Percentiles rank a stretch among this genome's conserved stretches.
These are phyloP conservation scores for Podila clonocystis DNA, from an alignment of 192 early-diverging fungal species.

Conservation along the genomic window DNA sequence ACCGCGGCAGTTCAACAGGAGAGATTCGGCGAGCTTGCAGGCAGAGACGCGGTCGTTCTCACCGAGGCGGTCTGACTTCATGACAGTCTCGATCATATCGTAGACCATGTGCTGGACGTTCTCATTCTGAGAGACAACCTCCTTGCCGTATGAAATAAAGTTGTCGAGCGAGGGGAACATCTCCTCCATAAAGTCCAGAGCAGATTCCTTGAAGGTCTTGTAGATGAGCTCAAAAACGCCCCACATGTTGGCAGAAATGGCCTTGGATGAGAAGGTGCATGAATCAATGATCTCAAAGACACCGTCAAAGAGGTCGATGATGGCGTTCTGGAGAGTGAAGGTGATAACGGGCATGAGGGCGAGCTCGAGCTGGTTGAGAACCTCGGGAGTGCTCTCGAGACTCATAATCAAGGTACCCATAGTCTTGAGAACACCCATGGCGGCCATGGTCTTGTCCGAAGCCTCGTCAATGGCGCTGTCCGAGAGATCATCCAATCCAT, in stretches of 20 bases:
- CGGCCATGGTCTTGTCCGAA: constrained; percentile 89
- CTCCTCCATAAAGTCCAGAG: constrained; percentile 89
- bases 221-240: constrained; percentile 82
- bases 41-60: constrained; percentile 86
- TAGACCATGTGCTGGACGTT: constrained; percentile 80
- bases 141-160: constrained; percentile 87
- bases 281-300: constrained; percentile 91
- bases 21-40: constrained; percentile 86
- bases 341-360: constrained; percentile 80
- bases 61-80: constrained; percentile 79
- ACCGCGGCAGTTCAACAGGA: constrained; percentile 87
- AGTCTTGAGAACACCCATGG: constrained; percentile 91
- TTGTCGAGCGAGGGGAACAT: constrained; percentile 93
- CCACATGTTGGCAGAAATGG: constrained; percentile 88
- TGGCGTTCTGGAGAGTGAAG: constrained; percentile 81
- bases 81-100: constrained; percentile 87
- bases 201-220: constrained; percentile 81
- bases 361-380: constrained; percentile 83
- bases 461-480: constrained; percentile 73
- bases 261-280: constrained; percentile 84
- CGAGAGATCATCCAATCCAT: constrained; percentile 53
- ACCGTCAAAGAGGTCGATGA: constrained; percentile 85
- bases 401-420: constrained; percentile 88
- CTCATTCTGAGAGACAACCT: constrained; percentile 72
- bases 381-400: constrained; percentile 84